Evolutionary conservation across 768 basidiomycete species (phyloP), one percentile per base, ranked within the genome.

Genomic region (Tulasnella sp.): DNA sequence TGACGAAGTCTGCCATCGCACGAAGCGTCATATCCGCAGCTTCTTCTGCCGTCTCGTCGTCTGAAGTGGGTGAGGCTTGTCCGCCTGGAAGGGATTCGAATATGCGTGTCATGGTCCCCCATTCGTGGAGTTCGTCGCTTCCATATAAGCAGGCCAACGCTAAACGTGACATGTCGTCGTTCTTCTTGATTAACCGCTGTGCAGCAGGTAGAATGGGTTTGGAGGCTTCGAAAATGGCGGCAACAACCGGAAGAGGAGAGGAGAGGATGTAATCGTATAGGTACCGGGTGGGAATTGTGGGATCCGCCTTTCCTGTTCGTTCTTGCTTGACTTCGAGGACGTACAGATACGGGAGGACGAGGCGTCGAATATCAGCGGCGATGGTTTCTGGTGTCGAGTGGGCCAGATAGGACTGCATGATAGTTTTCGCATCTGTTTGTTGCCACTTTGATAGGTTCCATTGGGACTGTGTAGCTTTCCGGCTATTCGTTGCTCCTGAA

Each of bases 61-160:
- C 88, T n/a, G 87, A 87, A 57, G 83, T 83, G 4, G 86, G 80
- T 10, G 84, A 79, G 61, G 90, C 86, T 77, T 90, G 91, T 94
- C 96, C 98, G 3, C 92, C 97, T 0, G 97, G 97, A 42, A 99
- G 87, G 82, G 96, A 99, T 83, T 99, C 97, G 83, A 99, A 98
- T 73, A 99, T 93, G 42, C 87, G 86, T 80, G 92, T 94, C 96
- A 98, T 98, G 5, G 86, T 90, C 0, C 90, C 82, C 94, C 94
- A 97, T 80, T 91, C 88, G 78, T 90, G 86, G 44, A 91, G 84
- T 77, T 88, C 88, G 79, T 90, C 88, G 81, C 89, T 92, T 18
- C 95, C 95, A 80, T 99, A 99, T 32, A 98, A 84, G 81, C 91
- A 92, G 9, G 96, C 92, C 16, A 99, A 89, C 4, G 96, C 96